Base-by-base conservation (phyloP, 1,139 yeast species). In the Debaryomyces robertsiae region DNA sequence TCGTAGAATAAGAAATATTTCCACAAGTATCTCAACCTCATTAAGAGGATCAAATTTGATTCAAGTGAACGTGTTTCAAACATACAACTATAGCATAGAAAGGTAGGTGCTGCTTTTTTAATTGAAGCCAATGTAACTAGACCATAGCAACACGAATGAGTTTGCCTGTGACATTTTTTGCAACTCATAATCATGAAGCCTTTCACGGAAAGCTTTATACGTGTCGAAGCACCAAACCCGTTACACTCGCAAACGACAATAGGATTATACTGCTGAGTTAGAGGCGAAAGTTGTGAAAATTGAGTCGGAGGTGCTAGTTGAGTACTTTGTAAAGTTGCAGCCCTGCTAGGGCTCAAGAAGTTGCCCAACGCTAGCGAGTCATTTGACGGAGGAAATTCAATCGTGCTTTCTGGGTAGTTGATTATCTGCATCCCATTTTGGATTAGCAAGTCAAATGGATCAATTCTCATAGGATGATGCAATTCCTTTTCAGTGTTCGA, bases 1-100 rank as follows among this genome's bases (percentile, higher is more conserved):
- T 42, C 46, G 24, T 42, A 35, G 3, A 30, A 23, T 6, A 31
- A 16, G 14, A 55, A 41, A 35, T 49, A 43, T 24, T 46, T 40
- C 55, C 57, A 57, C 16, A 59, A 40, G 27, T 45, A 46, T 28
- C 64, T 46, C 7, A 49, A 40, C 32, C 50, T 47, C 47, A 54
- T 49, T 18, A 58, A 42, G 4, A 45, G 28, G 6, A 27, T 28
- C 18, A 57, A 29, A 22, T 45, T 47, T 9, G 30, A 10, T 31
- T 49, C 49, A 3, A 45, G 24, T 9, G 32, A 19, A 1, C 34
- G 15, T 3, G 31, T 25, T 5, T 30, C 39, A 36, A 51, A 47
- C 9, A 43, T 15, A 42, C 63, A 59, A 9, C 46, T 36, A 23
- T 46, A 52, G 41, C 64, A 59, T 7, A 30, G 19, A 6, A 44